Evolutionary conservation across 352 stramenopile genomes (phyloP).

Genomic region (Phytopythium vexans): DNA sequence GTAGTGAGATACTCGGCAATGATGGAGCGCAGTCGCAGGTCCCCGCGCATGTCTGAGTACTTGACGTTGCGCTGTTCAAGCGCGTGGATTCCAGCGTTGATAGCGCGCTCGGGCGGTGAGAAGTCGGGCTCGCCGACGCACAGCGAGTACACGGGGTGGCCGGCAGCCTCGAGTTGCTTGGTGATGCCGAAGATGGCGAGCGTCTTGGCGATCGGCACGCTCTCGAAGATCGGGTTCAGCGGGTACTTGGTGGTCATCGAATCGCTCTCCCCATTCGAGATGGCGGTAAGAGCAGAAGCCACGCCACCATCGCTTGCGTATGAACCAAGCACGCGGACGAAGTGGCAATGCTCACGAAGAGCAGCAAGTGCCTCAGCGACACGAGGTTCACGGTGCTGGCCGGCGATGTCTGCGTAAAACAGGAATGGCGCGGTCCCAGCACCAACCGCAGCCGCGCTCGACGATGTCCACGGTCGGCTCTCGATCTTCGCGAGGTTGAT

Average conservation of each 20-base stretch:
- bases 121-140: constrained; percentile 97
- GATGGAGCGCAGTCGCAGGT: constrained; percentile 75
- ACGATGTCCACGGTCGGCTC: constrained; percentile 45
- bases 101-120: constrained; percentile 76
- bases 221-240: constrained; percentile 76
- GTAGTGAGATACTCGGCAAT: constrained; percentile 87
- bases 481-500: constrained; percentile 75
- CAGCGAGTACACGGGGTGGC: constrained; percentile 88
- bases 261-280: background rate
- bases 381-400: constrained; percentile 48
- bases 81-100: constrained; percentile 82
- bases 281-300: background rate
- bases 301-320: constrained; percentile 53
- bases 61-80: constrained; percentile 83
- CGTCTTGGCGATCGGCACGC: constrained; percentile 86
- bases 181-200: constrained; percentile 93
- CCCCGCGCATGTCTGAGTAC: constrained; percentile 95
- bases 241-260: constrained; percentile 59
- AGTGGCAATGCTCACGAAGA: constrained; percentile 72
- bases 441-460: constrained; percentile 7
- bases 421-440: constrained; percentile 52
- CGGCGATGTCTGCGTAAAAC: constrained; percentile 72
- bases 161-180: constrained; percentile 94
- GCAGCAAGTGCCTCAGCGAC: constrained; percentile 75
- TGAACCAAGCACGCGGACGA: constrained; percentile 81